Evolutionary conservation across 495 filamentous ascomycete species (phyloP), one percentile per base, ranked within the genome.

Genomic region (Darksidea phi): DNA sequence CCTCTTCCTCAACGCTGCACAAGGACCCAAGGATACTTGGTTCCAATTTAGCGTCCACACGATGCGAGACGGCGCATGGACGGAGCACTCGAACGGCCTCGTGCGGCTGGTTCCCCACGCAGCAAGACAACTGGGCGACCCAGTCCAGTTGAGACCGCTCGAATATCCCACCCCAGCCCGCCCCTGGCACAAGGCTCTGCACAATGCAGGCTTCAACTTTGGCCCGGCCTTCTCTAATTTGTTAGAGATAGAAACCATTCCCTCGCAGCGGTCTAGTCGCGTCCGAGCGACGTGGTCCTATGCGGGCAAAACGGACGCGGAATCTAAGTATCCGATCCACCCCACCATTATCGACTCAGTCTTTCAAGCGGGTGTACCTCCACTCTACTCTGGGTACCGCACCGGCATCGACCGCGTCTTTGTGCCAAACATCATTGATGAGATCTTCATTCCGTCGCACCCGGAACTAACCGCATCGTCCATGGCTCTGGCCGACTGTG

Each of bases 121-220:
- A 1, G 1, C 6, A 1, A 8, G 21, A 11, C 11, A 8, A 2
- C 2, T 15, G 15, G 4, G 5, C 13, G 13, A 43, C 5, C 15
- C 46, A 5, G 23, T 37, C 6, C 13, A 4, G 13, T 6, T 42
- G 45, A 18, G 17, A 15, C 56, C 56, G 3, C 46, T 59, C 6
- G 23, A 59, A 28, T 24, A 6, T 24, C 3, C 56, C 28, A 48
- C 28, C 6, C 3, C 6, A 24, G 47, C 20, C 4, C 20, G 18
- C 7, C 6, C 41, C 15, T 59, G 56, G 56, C 41, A 59, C 46
- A 59, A 59, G 48, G 7, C 56, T 4, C 18, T 51, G 26, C 6
- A 7, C 2, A 13, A 59, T 1, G 20, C 26, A 4, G 56, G 56
- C 5, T 59, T 10, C 25, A 52, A 21, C 11, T 59, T 59, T 23